Evolutionary conservation across 139 green algal species (phyloP).

Genomic region (Protoeuglena noctilucae): DNA sequence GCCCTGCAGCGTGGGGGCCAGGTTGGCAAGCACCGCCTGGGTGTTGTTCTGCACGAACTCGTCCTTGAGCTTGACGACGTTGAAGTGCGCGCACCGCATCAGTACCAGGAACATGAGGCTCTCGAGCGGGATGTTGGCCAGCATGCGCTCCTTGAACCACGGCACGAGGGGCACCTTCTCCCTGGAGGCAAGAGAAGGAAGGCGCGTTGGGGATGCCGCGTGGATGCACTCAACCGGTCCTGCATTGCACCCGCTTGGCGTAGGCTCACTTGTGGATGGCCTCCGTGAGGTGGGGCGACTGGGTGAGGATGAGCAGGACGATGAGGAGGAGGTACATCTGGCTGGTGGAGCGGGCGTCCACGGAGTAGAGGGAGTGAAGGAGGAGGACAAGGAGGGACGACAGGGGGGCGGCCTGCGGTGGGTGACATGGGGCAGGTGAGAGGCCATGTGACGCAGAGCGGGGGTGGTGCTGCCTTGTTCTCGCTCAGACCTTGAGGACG

Average conservation of each 20-base stretch:
- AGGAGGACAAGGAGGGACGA: constrained; percentile 21
- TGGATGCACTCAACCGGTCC: not conserved
- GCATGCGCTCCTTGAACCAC: constrained; percentile 57
- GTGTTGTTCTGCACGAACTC: constrained; percentile 77
- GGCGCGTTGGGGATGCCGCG: not conserved
- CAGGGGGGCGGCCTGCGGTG: constrained; percentile 25
- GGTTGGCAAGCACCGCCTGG: constrained; percentile 68
- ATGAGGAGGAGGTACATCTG: constrained; percentile 68
- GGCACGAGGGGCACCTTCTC: constrained; percentile 24
- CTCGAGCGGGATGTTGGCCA: constrained; percentile 41
- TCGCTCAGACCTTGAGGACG: constrained; percentile 39
- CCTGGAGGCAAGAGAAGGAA: too few relatives aligned
- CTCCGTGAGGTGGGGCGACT: constrained; percentile 52
- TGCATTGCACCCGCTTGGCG: not conserved
- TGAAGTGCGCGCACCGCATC: constrained; percentile 47
- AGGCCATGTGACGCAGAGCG: not conserved
- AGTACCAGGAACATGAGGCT: constrained; percentile 59
- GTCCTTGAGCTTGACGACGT: constrained; percentile 45
- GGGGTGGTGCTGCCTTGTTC: constrained; percentile 10
- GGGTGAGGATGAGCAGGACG: constrained; percentile 67
- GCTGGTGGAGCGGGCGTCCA: constrained; percentile 12
- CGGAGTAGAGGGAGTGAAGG: constrained; percentile 17
- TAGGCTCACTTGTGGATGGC: constrained; percentile 53
- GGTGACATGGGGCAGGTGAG: not conserved
- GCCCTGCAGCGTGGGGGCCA: constrained; percentile 34